Evolutionary conservation across 2,329 filamentous ascomycete genomes (phyloP).

Genomic region (Calonectria hawksworthii): DNA sequence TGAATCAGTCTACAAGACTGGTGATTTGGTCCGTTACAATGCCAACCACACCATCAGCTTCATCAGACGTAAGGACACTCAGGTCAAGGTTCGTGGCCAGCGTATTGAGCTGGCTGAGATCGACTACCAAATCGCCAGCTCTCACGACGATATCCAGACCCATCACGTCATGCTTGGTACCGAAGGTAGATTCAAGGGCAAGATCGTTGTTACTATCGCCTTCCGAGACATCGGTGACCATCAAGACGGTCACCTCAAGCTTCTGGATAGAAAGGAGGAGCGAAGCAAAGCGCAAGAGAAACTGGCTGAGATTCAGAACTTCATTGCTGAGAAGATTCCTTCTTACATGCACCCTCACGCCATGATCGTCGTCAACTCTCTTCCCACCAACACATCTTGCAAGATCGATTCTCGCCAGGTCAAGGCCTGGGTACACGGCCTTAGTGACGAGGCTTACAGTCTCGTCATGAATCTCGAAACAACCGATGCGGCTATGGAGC

Average conservation of each 20-base stretch:
- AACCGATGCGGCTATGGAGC: not conserved
- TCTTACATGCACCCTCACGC: constrained; percentile 20
- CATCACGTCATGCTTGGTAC: not conserved
- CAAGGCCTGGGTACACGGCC: not conserved
- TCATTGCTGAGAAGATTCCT: constrained; percentile 11
- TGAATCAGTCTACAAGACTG: constrained; percentile 15
- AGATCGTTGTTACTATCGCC: not conserved
- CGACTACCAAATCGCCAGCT: constrained; percentile 11
- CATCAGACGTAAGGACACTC: constrained; percentile 16
- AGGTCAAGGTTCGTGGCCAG: constrained; percentile 17
- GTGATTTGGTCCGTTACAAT: constrained; percentile 20
- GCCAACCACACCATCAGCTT: constrained; percentile 8
- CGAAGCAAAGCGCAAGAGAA: not conserved
- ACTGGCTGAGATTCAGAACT: not conserved
- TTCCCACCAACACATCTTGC: constrained; percentile 1
- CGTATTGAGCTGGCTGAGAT: constrained; percentile 15
- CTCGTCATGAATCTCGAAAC: not conserved
- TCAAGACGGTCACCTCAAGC: not conserved
- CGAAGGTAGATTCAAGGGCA: not conserved
- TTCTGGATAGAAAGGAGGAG: not conserved
- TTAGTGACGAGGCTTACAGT: not conserved
- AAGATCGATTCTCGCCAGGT: constrained; percentile 11
- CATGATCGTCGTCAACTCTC: constrained; percentile 5
- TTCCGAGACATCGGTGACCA: constrained; percentile 1
- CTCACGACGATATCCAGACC: not conserved